Evolutionary conservation across 768 basidiomycete species (phyloP).

Genomic region (Naganishia friedmannii): DNA sequence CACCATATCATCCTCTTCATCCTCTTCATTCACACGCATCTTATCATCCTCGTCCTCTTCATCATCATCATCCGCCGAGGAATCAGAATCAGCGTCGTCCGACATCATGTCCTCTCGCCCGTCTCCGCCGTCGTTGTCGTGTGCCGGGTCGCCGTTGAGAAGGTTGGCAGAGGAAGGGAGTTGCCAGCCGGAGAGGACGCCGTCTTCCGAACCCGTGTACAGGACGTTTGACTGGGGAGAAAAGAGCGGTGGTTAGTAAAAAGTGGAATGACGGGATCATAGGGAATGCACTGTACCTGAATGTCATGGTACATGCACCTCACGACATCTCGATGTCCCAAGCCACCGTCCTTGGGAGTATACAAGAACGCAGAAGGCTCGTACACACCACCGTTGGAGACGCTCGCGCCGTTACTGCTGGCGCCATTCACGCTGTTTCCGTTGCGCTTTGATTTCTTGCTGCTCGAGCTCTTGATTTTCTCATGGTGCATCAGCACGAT

Average conservation of each 20-base stretch:
- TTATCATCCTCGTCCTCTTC: constrained; percentile 26
- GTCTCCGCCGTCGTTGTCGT: constrained; percentile 44
- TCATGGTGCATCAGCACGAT: constrained; percentile 46
- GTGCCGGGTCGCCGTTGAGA: constrained; percentile 41
- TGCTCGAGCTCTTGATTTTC: constrained; percentile 1
- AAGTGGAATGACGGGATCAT: too few species aligned
- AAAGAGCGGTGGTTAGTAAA: not conserved
- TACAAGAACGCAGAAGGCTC: constrained; percentile 46
- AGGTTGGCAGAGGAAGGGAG: constrained; percentile 33
- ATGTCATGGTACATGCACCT: constrained; percentile 46
- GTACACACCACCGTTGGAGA: constrained; percentile 30
- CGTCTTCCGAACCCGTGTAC: constrained; percentile 51
- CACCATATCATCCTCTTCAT: constrained; percentile 32
- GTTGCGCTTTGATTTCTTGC: constrained; percentile 1
- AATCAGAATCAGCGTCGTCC: constrained; percentile 32
- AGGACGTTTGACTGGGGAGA: constrained; percentile 37
- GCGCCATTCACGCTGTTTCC: not conserved
- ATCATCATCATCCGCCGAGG: constrained; percentile 28
- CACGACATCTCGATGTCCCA: constrained; percentile 49
- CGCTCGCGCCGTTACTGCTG: not conserved
- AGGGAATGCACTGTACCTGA: constrained; percentile 17
- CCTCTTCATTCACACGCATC: constrained; percentile 42
- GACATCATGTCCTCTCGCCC: constrained; percentile 19
- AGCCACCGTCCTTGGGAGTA: constrained; percentile 33
- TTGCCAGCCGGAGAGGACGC: constrained; percentile 48